Evolutionary conservation across 805 yeast genomes (phyloP).

Genomic region (Lipomyces lipofer): DNA sequence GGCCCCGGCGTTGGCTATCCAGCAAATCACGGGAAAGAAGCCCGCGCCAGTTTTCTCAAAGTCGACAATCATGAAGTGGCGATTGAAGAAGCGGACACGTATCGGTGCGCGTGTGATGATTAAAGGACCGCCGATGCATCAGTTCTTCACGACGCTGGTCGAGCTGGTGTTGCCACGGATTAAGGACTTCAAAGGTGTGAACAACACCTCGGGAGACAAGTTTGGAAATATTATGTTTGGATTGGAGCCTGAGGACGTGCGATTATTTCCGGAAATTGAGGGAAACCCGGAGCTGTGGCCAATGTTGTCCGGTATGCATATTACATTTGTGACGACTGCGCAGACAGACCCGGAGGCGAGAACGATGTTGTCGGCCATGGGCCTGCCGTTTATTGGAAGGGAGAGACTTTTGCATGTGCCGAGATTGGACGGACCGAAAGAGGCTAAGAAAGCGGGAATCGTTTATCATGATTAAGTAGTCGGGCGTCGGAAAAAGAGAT

Average conservation of each 20-base stretch:
- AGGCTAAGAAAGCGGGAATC: background rate
- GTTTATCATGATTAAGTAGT: background rate
- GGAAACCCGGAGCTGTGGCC: slow-evolving; percentile 89
- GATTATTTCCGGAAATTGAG: slow-evolving; percentile 90
- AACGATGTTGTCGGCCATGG: slow-evolving; percentile 75
- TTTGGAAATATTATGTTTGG: slow-evolving; percentile 88
- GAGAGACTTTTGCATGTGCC: slow-evolving; percentile 28
- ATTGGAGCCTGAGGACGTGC: slow-evolving; percentile 70
- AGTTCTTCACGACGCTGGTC: slow-evolving; percentile 80
- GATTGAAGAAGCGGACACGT: slow-evolving; percentile 78
- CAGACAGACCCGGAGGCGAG: slow-evolving; percentile 90
- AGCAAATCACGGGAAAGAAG: slow-evolving; percentile 91
- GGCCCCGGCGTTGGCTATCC: slow-evolving; percentile 74
- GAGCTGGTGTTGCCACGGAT: slow-evolving; percentile 93
- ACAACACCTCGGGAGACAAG: slow-evolving; percentile 74
- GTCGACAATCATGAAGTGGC: slow-evolving; percentile 82
- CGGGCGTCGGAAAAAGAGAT: no score
- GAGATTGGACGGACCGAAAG: background rate
- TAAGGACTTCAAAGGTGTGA: slow-evolving; percentile 80
- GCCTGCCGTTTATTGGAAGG: slow-evolving; percentile 40
- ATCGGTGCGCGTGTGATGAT: slow-evolving; percentile 87
- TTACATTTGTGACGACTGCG: slow-evolving; percentile 83
- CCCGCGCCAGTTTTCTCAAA: slow-evolving; percentile 72
- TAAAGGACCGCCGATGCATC: slow-evolving; percentile 78
- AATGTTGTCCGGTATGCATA: slow-evolving; percentile 77